Conservation (phyloP, 2,329 filamentous ascomycete genomes). For the Leptosphaerulina australis region DNA sequence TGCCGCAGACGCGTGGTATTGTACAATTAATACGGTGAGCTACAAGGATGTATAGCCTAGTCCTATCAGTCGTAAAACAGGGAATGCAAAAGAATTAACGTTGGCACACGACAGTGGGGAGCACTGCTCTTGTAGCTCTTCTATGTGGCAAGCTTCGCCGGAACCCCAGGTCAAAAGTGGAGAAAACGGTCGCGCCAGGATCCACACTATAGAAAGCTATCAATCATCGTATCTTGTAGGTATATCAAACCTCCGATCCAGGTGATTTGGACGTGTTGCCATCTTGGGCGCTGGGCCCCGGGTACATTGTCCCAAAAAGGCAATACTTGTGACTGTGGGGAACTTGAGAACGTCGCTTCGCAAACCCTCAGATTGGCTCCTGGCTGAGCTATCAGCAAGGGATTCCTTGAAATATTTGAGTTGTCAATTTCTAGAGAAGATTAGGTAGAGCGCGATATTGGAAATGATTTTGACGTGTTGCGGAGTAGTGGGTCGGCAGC, state of each 20-base stretch:
- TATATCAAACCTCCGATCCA: neutral
- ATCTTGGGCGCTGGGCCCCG: neutral
- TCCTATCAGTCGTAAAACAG: constrained; percentile 1
- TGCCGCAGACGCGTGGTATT: neutral
- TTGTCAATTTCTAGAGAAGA: too few relatives aligned
- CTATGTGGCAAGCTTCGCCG: constrained; percentile 2
- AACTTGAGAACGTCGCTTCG: neutral
- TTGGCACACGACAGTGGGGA: constrained; percentile 10
- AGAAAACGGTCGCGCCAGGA: constrained; percentile 15
- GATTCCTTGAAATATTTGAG: neutral
- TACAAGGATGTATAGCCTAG: constrained; percentile 3
- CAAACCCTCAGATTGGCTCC: neutral
- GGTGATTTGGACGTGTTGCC: neutral
- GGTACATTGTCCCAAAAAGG: constrained; percentile 15
- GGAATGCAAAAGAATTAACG: neutral
- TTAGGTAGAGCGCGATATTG: too few relatives aligned
- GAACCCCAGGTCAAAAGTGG: constrained; percentile 15
- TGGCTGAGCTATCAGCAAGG: neutral
- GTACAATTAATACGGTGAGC: neutral
- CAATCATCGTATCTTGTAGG: constrained; percentile 6
- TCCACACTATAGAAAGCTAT: neutral
- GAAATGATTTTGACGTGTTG: too few relatives aligned
- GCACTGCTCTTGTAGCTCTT: constrained; percentile 9
- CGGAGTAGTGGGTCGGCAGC: too few relatives aligned
- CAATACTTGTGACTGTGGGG: constrained; percentile 12